Percentiles rank a stretch among this genome's conserved stretches.
phyloP scores from a whole-genome alignment of 495 filamentous ascomycete genomes.

The Aspergillus bertholletiae region DNA sequence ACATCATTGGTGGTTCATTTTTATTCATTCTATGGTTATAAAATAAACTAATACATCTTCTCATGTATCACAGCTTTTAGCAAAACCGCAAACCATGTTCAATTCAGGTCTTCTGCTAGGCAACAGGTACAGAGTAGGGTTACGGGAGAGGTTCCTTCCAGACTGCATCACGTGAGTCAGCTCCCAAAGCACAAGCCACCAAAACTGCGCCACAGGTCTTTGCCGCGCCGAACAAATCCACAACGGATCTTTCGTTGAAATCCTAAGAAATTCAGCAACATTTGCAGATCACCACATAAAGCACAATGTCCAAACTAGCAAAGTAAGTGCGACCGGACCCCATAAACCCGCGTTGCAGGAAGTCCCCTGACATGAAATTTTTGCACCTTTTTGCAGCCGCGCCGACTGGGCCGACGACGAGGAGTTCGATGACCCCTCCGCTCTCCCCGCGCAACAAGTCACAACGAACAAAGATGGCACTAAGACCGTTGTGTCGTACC shows the following conservation, averaged over 20 bases:
- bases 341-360: not conserved
- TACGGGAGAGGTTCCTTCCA: not conserved
- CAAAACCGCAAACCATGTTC: no score
- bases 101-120: not conserved
- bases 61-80: no score
- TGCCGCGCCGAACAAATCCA: slow-evolving; percentile 45
- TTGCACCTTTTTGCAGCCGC: slow-evolving; percentile 40
- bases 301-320: slow-evolving; percentile 46
- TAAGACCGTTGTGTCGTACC: slow-evolving; percentile 88
- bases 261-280: slow-evolving; percentile 43
- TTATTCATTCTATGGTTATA: no score
- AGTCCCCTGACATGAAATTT: slow-evolving; percentile 20
- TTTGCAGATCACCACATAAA: slow-evolving; percentile 25
- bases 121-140: not conserved
- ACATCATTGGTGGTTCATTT: no score
- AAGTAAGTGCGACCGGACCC: slow-evolving; percentile 32
- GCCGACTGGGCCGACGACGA: slow-evolving; percentile 98
- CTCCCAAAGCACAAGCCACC: slow-evolving; percentile 29
- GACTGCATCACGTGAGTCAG: slow-evolving; percentile 23
- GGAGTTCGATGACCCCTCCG: slow-evolving; percentile 76
- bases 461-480: slow-evolving; percentile 96
- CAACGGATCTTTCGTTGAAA: slow-evolving; percentile 46
- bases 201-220: slow-evolving; percentile 34
- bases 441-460: slow-evolving; percentile 79
- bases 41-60: no score